A percentile compares a stretch with the other conserved stretches of the same genome.
Evolutionary conservation across 768 basidiomycete genomes (phyloP).

Genomic region (Polyporus arcularius): DNA sequence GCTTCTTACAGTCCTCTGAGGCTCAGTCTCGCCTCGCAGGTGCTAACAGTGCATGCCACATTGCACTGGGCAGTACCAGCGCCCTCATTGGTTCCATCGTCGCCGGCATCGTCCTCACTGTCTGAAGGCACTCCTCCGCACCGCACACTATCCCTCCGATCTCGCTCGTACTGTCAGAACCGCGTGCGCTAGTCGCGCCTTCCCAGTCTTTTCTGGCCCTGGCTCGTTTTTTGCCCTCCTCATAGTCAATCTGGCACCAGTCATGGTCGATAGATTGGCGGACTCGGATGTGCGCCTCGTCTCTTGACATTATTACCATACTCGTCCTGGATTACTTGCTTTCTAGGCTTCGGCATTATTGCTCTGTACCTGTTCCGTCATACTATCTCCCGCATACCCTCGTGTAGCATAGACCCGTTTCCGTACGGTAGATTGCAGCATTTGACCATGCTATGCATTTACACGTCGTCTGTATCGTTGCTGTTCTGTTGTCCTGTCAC

Average conservation of each 20-base stretch:
- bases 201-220: not conserved
- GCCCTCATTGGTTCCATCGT: constrained; percentile 7
- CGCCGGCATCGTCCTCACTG: constrained; percentile 1
- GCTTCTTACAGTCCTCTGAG: not conserved
- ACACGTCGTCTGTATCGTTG: not conserved
- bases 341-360: too few relatives aligned
- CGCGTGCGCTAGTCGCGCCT: constrained; percentile 11
- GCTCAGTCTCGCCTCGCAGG: not conserved
- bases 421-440: constrained; percentile 6
- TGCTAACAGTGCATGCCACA: constrained; percentile 1
- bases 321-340: not conserved
- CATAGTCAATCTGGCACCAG: not conserved
- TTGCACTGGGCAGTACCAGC: not conserved
- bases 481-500: not conserved
- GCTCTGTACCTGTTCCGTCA: not conserved
- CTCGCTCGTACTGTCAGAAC: not conserved
- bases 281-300: not conserved
- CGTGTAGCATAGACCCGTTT: constrained; percentile 9
- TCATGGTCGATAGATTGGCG: not conserved
- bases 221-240: not conserved
- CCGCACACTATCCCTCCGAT: not conserved
- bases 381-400: not conserved
- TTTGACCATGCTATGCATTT: constrained; percentile 1
- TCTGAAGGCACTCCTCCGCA: not conserved
- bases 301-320: constrained; percentile 4